Base-by-base conservation (phyloP, 129 eudicot genomes). In the Solidago caesia region DNA sequence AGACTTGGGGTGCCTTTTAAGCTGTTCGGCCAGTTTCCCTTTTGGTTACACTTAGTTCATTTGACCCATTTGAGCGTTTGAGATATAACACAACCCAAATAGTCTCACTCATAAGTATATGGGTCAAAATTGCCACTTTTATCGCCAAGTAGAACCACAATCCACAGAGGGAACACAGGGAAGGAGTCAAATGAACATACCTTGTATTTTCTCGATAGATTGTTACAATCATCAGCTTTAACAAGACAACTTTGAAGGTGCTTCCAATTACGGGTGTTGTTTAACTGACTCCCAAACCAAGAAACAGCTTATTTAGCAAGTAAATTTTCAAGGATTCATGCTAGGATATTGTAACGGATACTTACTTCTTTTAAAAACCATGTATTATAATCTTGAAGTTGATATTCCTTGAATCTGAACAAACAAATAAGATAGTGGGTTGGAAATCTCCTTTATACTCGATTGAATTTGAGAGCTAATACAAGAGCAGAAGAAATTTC, bases 341-440 rank as follows among this genome's bases (percentile, higher is more conserved):
- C 7, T 56, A 57, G 8, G 47, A 27, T 61, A 51, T 72, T 39
- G 39, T 33, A 68, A 68, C 41, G 44, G 67, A 67, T 46, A 75
- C 82, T 78, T 76, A 93, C 98, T 70, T 93, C 88, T 69, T 85
- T 93, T 43, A 83, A 72, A 78, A 93, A 93, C 98, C 98, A 93
- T 61, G 92, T 81, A 74, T 90, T 90, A 75, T 88, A 93, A 86
- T 90, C 98, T 74, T 85, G 88, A 80, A 93, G 97, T 73, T 85
- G 97, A 87, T 93, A 93, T 84, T 93, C 98, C 75, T 93, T 93
- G 81, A 86, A 93, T 87, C 98, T 92, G 79, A 78, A 21, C 46
- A 71, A 25, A 43, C 14, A 71, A 67, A 21, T 5, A 78, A n/a
- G 69, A 27, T 71, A 16, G 55, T 14, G 47, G 43, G 62, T 27